These are phyloP conservation scores for Bisporella sp. DNA, from an alignment of 2,329 filamentous ascomycete species.

Conservation along the genomic window DNA sequence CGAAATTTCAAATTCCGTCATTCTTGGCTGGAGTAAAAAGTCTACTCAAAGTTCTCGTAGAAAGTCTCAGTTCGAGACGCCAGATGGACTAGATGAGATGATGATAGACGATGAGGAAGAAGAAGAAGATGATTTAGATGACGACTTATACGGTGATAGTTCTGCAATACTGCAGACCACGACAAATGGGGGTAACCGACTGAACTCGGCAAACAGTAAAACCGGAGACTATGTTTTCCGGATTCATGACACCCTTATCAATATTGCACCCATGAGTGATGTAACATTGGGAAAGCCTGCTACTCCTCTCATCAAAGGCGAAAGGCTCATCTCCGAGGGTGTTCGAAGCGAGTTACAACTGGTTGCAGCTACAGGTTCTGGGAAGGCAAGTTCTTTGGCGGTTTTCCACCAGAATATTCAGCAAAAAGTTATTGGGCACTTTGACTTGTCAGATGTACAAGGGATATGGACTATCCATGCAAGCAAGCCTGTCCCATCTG, in stretches of 20 bases:
- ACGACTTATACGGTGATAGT: slow-evolving; percentile 59
- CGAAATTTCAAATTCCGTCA: slow-evolving; percentile 71
- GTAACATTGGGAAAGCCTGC: slow-evolving; percentile 59
- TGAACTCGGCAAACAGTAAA: slow-evolving; percentile 33
- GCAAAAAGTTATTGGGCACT: slow-evolving; percentile 61
- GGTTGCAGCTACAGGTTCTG: slow-evolving; percentile 55
- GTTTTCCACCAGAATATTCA: slow-evolving; percentile 73
- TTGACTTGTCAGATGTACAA: slow-evolving; percentile 65
- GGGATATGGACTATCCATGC: slow-evolving; percentile 76
- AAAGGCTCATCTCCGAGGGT: slow-evolving; percentile 35
- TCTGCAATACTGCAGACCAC: slow-evolving; percentile 29
- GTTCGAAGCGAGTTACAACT: slow-evolving; percentile 53
- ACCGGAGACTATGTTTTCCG: slow-evolving; percentile 65
- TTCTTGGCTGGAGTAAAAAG: slow-evolving; percentile 73
- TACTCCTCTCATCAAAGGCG: slow-evolving; percentile 37
- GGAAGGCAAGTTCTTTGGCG: slow-evolving; percentile 62
- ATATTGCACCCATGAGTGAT: slow-evolving; percentile 72
- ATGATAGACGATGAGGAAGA: slow-evolving; percentile 36
- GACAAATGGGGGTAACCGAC: slow-evolving; percentile 31
- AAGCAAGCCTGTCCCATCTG: slow-evolving; percentile 59
- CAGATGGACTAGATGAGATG: slow-evolving; percentile 51
- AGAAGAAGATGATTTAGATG: slow-evolving; percentile 44
- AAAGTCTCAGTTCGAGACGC: slow-evolving; percentile 49
- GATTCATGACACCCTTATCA: slow-evolving; percentile 69
- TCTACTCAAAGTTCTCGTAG: slow-evolving; percentile 54